Percentiles rank a stretch among this genome's conserved stretches.
phyloP scores from a whole-genome alignment of 305 asterid genomes.

The Rubia tinctorum region DNA sequence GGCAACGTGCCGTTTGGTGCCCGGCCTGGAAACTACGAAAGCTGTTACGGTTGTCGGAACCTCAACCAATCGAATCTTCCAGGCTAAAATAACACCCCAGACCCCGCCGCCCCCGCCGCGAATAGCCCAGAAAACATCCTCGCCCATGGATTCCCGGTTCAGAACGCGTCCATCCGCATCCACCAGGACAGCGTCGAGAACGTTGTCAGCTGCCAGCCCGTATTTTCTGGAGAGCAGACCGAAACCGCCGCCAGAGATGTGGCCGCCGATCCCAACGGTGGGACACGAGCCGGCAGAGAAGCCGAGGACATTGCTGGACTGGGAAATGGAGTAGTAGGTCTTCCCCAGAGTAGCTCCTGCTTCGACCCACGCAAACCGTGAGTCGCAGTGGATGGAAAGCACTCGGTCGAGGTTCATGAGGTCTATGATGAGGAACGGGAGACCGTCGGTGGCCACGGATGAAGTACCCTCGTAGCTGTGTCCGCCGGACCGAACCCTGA shows the following conservation, averaged over 20 bases:
- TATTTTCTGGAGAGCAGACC: conserved; percentile 35
- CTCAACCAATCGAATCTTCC: conserved; percentile 50
- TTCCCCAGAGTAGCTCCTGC: conserved; percentile 38
- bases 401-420: conserved; percentile 41
- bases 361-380: conserved; percentile 40
- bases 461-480: conserved; percentile 81
- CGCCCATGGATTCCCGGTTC: conserved; percentile 43
- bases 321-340: conserved; percentile 29
- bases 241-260: conserved; percentile 39
- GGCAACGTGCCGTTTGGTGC: conserved; percentile 26
- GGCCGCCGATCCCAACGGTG: conserved; percentile 40
- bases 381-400: conserved; percentile 36
- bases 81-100: conserved; percentile 64
- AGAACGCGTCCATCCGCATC: conserved; percentile 50
- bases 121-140: conserved; percentile 80
- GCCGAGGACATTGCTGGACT: conserved; percentile 13
- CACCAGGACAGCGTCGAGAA: conserved; percentile 38
- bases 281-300: conserved; percentile 43
- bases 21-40: conserved; percentile 43
- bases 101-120: conserved; percentile 91
- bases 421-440: conserved; percentile 53
- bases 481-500: conserved; percentile 66
- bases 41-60: conserved; percentile 47
- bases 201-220: conserved; percentile 41
- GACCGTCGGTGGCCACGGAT: conserved; percentile 37